A percentile compares a stretch with the other conserved stretches of the same genome.
Evolutionary conservation across 2,329 filamentous ascomycete genomes (phyloP).

Genomic region (Dactylellina parvicollis): DNA sequence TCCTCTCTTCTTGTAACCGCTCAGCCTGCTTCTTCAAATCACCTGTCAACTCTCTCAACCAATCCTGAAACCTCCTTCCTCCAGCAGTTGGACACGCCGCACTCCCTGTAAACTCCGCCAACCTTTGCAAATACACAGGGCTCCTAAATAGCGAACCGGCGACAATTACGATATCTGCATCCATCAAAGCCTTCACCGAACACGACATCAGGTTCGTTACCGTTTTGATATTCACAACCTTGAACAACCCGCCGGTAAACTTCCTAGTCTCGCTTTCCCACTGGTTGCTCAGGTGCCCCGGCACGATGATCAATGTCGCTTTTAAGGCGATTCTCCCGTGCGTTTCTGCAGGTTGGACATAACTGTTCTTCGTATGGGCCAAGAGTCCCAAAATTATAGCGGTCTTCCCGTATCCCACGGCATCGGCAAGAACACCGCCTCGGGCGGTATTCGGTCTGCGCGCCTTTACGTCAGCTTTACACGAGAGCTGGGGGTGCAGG

Average conservation of each 20-base stretch:
- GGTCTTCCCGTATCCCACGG: constrained; percentile 75
- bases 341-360: constrained; percentile 48
- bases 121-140: constrained; percentile 64
- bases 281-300: constrained; percentile 67
- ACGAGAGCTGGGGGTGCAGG: constrained; percentile 65
- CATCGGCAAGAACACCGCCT: constrained; percentile 72
- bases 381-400: constrained; percentile 70
- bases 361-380: constrained; percentile 62
- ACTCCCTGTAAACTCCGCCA: constrained; percentile 66
- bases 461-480: constrained; percentile 69
- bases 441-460: constrained; percentile 62
- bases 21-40: constrained; percentile 63
- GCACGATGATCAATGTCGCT: constrained; percentile 71
- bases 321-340: constrained; percentile 61
- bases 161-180: constrained; percentile 68
- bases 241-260: constrained; percentile 63
- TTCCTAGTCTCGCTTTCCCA: constrained; percentile 69
- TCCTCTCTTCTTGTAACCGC: constrained; percentile 56
- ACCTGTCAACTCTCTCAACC: constrained; percentile 65
- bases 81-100: constrained; percentile 61
- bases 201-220: constrained; percentile 61
- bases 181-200: constrained; percentile 63
- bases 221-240: constrained; percentile 64
- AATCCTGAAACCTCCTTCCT: constrained; percentile 66
- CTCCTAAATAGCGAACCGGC: constrained; percentile 66